Percentiles rank a stretch among this genome's conserved stretches.
These are phyloP conservation scores for Malassezia japonica DNA, from an alignment of 1,284 basidiomycete genomes.

Conservation along the genomic window DNA sequence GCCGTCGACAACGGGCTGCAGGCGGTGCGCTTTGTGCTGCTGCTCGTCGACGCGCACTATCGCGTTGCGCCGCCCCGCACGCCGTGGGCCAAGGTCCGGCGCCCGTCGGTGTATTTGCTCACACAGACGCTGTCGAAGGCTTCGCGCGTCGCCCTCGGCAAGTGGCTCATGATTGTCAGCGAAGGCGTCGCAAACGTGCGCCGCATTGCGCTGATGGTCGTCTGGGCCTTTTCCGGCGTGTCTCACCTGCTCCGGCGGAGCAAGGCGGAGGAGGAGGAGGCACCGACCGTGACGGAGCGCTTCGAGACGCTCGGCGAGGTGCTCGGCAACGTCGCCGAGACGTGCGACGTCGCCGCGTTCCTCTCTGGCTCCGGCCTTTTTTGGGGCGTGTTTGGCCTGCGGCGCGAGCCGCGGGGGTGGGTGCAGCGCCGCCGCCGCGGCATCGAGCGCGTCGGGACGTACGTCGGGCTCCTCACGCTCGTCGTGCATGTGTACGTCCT, in stretches of 20 bases:
- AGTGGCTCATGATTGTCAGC: constrained; percentile 4
- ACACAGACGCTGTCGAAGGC: not conserved
- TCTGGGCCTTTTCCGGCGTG: not conserved
- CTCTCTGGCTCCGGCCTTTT: constrained; percentile 28
- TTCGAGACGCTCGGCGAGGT: constrained; percentile 7
- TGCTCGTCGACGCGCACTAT: constrained; percentile 2
- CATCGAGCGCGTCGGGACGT: constrained; percentile 29
- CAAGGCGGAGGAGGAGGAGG: not conserved
- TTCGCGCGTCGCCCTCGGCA: not conserved
- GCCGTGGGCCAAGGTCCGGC: not conserved
- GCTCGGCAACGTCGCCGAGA: constrained; percentile 20
- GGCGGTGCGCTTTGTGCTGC: constrained; percentile 7
- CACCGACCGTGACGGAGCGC: not conserved
- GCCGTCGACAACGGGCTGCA: constrained; percentile 13
- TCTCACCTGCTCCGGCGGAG: not conserved
- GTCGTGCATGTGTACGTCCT: constrained; percentile 12
- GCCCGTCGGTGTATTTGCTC: not conserved
- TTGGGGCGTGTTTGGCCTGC: constrained; percentile 27
- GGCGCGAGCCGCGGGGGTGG: constrained; percentile 15
- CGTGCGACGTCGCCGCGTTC: constrained; percentile 29
- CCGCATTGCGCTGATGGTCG: constrained; percentile 6
- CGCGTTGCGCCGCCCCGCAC: constrained; percentile 1
- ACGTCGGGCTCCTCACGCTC: constrained; percentile 24
- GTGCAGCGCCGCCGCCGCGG: constrained; percentile 24
- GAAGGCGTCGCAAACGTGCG: constrained; percentile 16